These are phyloP conservation scores for Lepidium aucheri DNA, from an alignment of 345 rosid genomes.

Conservation along the genomic window DNA sequence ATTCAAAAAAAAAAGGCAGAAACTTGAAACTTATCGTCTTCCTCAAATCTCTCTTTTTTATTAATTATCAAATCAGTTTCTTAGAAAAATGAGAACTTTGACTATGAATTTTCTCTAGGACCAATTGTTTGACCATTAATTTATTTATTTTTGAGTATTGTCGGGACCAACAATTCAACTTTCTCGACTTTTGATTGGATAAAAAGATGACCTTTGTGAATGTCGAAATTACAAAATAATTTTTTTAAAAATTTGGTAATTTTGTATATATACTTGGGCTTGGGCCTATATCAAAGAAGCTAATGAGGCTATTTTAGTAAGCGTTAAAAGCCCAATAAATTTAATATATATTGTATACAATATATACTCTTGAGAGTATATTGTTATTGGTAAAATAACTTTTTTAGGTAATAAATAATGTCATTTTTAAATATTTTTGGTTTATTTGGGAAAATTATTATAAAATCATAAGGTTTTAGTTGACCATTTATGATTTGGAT, in stretches of 20 bases:
- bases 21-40: constrained; percentile 6
- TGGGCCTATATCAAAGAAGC: not conserved
- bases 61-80: not conserved
- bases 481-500: no score
- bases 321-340: not conserved
- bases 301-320: not conserved
- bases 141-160: not conserved
- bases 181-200: not conserved
- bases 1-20: not conserved
- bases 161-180: not conserved
- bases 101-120: not conserved
- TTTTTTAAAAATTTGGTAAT: not conserved
- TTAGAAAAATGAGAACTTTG: not conserved
- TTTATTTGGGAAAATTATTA: not conserved
- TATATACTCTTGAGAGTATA: no score
- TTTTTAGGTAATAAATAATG: no score
- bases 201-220: not conserved
- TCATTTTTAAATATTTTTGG: no score
- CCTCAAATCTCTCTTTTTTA: not conserved
- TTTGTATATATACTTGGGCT: not conserved
- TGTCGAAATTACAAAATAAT: not conserved
- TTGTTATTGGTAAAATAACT: no score
- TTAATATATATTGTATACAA: no score
- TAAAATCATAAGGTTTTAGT: no score
- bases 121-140: not conserved